Base-by-base conservation (phyloP, 306 rosid genomes). In the Trifolium repens region DNA sequence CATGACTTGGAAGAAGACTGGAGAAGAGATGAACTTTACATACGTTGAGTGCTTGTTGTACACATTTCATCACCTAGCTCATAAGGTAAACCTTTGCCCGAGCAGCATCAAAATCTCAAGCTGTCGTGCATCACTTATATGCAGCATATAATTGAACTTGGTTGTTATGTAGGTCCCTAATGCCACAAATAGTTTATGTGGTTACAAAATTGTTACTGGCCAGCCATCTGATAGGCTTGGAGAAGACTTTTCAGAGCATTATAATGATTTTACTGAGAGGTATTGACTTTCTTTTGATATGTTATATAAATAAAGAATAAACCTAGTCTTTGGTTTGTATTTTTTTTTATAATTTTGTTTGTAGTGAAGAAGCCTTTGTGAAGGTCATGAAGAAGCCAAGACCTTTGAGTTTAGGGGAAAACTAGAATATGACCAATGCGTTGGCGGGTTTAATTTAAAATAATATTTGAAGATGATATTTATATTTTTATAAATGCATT, bases 201-300 rank as follows among this genome's bases (percentile, higher is more conserved):
- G 99, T 79, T 96, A 92, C 88, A 96, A 90, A 82, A 90, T 96
- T 80, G 97, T 96, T 63, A 92, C 98, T 16, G 98, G 98, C 76
- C 99, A 96, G 76, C 99, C 99, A 76, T 96, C 99, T 67, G 98
- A 96, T 89, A 89, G 97, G 84, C 93, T 96, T 77, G 99, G 99
- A 55, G 99, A 92, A 84, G 98, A 96, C 87, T 96, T 96, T 69
- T 88, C 98, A 2, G 98, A 88, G 74, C 80, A 71, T 27, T 84
- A 83, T 78, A 85, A 87, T 80, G 96, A 96, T 71, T 90, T 92
- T 63, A 92, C 91, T 39, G 98, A 90, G 79, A 96, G 99, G 99
- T 90, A 83, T 70, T 4, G 69, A 35, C 64, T 75, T 70, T 67
- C 58, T 34, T 81, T 11, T 17, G 5, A 13, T 49, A 39, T 54